Conservation (phyloP, 148 eudicot genomes). For the Amaranthus hypochondriacus region DNA sequence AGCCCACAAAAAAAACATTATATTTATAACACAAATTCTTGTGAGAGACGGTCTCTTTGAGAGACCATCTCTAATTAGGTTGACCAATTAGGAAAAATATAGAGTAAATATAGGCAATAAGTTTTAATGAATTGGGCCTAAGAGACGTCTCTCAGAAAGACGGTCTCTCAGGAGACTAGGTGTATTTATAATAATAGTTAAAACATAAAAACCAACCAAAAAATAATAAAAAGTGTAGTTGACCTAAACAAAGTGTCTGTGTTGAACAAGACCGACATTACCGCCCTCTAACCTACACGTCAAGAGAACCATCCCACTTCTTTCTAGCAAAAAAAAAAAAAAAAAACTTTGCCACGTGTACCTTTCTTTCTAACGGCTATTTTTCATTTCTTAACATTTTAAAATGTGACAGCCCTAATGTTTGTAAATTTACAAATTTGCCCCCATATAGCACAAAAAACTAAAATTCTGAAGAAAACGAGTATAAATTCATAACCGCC, state of each 20-base stretch:
- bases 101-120: too few species aligned
- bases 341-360: slow-evolving; percentile 29
- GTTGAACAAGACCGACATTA: slow-evolving; percentile 33
- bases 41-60: too few species aligned
- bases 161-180: too few species aligned
- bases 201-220: background rate
- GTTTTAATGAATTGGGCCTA: too few species aligned
- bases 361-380: slow-evolving; percentile 47
- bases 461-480: too few species aligned
- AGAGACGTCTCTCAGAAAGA: too few species aligned
- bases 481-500: slow-evolving; percentile 5
- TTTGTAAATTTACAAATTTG: too few species aligned
- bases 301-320: slow-evolving; percentile 30
- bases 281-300: slow-evolving; percentile 44
- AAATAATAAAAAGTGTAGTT: background rate
- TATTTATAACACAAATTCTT: too few species aligned
- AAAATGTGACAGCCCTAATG: too few species aligned
- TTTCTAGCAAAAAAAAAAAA: slow-evolving; percentile 5
- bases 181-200: background rate
- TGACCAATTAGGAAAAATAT: too few species aligned
- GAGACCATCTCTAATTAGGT: too few species aligned
- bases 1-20: slow-evolving; percentile 2
- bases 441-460: too few species aligned
- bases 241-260: slow-evolving; percentile 20
- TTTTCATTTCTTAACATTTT: slow-evolving; percentile 10